Evolutionary conservation across 2,329 filamentous ascomycete species (phyloP), one percentile per base, ranked within the genome.

Genomic region (Alternaria alternata): DNA sequence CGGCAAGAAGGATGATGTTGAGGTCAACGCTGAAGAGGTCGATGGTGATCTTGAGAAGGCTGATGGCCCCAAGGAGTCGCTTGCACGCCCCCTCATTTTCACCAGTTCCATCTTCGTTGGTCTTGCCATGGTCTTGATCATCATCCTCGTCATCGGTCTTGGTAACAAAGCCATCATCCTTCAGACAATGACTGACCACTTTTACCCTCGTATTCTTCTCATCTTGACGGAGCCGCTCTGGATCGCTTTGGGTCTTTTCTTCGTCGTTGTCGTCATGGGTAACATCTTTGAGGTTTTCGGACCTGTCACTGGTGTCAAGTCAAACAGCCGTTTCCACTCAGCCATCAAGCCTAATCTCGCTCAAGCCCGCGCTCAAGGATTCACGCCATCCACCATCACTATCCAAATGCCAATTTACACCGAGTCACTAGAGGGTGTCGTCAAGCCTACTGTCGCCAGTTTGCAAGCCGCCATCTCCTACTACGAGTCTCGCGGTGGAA

Each of bases 331-430:
- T 74, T 94, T 90, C 80, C 94, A 90, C 80, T 94, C 91, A 0
- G 91, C 69, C 41, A 64, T 65, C 62, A 74, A 71, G 89, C 8
- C 82, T 82, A 64, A 64, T 28, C 34, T 71, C 1, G 39, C 53
- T 4, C 61, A 65, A 28, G 39, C 85, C 86, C 24, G 88, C 89
- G 2, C 85, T 83, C 22, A 92, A 20, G 85, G 86, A 55, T 81
- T 81, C 4, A 52, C 55, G 74, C 82, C 93, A 9, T 90, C 90
- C 2, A 90, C 91, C 71, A 84, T 91, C 66, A 82, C 80, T 7
- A 91, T 95, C 47, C 92, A 95, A 72, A 93, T 91, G 74, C 92
- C 92, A 11, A 91, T 95, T 0, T 95, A 95, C 82, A 95, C 94
- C 75, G 92, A 94, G 77, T 91, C 91, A 60, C 83, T 95, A 7